Conservation (phyloP, 108 stramenopile genomes). For the Fistulifera pelliculosa region DNA sequence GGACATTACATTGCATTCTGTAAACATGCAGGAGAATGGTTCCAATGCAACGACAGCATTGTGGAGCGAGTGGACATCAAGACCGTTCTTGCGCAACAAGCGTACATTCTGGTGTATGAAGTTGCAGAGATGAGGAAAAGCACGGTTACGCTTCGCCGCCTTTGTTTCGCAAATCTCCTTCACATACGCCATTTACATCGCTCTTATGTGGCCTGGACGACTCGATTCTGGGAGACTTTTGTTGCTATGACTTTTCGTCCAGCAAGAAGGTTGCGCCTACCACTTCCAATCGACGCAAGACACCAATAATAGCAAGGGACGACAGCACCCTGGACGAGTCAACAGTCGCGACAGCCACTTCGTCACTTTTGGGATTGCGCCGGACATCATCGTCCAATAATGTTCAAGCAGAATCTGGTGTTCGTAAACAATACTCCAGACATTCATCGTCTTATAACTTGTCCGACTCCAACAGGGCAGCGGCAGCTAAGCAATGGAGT, state of each 20-base stretch:
- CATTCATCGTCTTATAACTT: too few relatives aligned
- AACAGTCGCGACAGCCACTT: not conserved
- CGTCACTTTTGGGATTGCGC: too few relatives aligned
- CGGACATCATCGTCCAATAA: too few relatives aligned
- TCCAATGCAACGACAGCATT: conserved; percentile 59
- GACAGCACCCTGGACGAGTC: not conserved
- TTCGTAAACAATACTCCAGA: too few relatives aligned
- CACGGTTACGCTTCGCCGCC: conserved; percentile 10
- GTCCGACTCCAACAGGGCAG: too few relatives aligned
- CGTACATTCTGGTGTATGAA: conserved; percentile 69
- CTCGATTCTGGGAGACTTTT: not conserved
- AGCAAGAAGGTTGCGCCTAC: not conserved
- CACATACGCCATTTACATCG: not conserved
- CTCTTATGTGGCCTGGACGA: conserved; percentile 2
- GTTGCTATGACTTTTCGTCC: not conserved
- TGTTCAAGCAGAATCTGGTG: too few relatives aligned
- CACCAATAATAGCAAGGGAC: not conserved
- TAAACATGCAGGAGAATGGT: conserved; percentile 63
- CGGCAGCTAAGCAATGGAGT: too few relatives aligned
- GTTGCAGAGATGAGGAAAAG: conserved; percentile 36
- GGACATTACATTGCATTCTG: conserved; percentile 82
- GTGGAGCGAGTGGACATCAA: conserved; percentile 60
- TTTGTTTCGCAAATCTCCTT: not conserved
- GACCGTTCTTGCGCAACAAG: conserved; percentile 64
- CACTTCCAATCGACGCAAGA: not conserved